Percentiles rank a stretch among this genome's conserved stretches.
phyloP scores from a whole-genome alignment of 2,329 filamentous ascomycete species.

The Raffaelea ambrosiae region DNA sequence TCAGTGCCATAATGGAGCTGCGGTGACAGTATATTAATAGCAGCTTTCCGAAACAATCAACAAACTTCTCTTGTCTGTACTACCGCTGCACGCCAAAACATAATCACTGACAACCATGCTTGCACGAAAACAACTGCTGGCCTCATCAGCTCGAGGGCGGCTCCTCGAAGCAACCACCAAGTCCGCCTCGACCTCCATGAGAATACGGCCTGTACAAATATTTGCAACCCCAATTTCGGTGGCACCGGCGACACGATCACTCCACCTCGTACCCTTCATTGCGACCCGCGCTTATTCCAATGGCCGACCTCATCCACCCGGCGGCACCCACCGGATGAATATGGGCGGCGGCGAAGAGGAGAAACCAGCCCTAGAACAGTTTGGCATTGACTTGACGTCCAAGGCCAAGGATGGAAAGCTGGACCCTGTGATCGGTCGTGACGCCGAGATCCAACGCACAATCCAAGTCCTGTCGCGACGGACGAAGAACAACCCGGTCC shows the following conservation, averaged over 20 bases:
- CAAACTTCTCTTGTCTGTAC: too few species aligned
- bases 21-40: too few species aligned
- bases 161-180: conserved; percentile 7
- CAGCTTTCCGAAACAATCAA: too few species aligned
- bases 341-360: conserved; percentile 65
- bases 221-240: not conserved
- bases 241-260: not conserved
- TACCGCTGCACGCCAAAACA: too few species aligned
- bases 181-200: not conserved
- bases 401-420: conserved; percentile 81
- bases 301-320: conserved; percentile 76
- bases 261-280: conserved; percentile 26
- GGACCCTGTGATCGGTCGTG: conserved; percentile 90
- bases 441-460: conserved; percentile 83
- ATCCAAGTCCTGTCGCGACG: conserved; percentile 88
- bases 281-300: conserved; percentile 51
- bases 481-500: conserved; percentile 91
- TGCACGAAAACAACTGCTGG: conserved; percentile 27
- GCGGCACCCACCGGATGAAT: conserved; percentile 91
- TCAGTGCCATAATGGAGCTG: too few species aligned
- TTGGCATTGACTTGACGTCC: conserved; percentile 81
- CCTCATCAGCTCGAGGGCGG: conserved; percentile 14
- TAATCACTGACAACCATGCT: too few species aligned
- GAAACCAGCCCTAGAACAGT: conserved; percentile 85
- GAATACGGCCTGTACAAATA: not conserved